phyloP scores from a whole-genome alignment of 2,329 filamentous ascomycete species.

The Aspergillus flavus region DNA sequence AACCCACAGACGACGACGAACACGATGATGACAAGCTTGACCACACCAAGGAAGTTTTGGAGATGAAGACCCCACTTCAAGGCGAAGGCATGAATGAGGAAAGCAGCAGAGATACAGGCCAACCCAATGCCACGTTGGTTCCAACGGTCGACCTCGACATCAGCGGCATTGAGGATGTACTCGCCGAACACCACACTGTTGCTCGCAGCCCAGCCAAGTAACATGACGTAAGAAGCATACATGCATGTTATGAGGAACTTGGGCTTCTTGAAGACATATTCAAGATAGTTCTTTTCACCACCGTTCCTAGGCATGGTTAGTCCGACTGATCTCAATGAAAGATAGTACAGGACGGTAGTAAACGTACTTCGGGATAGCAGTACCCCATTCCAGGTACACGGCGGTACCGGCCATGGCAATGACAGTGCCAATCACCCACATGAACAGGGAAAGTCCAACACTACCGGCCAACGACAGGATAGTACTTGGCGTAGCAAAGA shows the following conservation, averaged over 20 bases:
- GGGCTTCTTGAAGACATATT: slow-evolving; percentile 55
- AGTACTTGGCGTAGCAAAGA: slow-evolving; percentile 52
- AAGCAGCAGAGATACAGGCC: slow-evolving; percentile 50
- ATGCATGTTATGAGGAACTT: slow-evolving; percentile 57
- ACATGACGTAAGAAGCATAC: slow-evolving; percentile 55
- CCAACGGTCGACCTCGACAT: slow-evolving; percentile 47
- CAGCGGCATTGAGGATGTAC: slow-evolving; percentile 53
- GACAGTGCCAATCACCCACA: slow-evolving; percentile 53
- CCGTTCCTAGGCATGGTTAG: slow-evolving; percentile 44
- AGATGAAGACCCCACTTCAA: slow-evolving; percentile 52
- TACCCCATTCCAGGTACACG: slow-evolving; percentile 54
- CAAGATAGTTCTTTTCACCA: slow-evolving; percentile 58
- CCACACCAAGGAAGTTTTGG: slow-evolving; percentile 52
- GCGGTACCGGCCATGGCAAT: slow-evolving; percentile 50
- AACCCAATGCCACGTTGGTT: slow-evolving; percentile 55
- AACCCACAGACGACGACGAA: slow-evolving; percentile 49
- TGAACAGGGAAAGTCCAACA: slow-evolving; percentile 50
- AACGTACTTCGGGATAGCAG: slow-evolving; percentile 48
- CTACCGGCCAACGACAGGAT: slow-evolving; percentile 50
- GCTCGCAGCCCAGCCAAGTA: slow-evolving; percentile 55
- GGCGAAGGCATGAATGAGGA: slow-evolving; percentile 51
- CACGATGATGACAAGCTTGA: slow-evolving; percentile 54
- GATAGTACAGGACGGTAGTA: not conserved
- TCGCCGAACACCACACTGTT: slow-evolving; percentile 57
- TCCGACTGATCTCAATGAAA: not conserved